Conservation (phyloP, 805 yeast species). For the Pichia membranifaciens region DNA sequence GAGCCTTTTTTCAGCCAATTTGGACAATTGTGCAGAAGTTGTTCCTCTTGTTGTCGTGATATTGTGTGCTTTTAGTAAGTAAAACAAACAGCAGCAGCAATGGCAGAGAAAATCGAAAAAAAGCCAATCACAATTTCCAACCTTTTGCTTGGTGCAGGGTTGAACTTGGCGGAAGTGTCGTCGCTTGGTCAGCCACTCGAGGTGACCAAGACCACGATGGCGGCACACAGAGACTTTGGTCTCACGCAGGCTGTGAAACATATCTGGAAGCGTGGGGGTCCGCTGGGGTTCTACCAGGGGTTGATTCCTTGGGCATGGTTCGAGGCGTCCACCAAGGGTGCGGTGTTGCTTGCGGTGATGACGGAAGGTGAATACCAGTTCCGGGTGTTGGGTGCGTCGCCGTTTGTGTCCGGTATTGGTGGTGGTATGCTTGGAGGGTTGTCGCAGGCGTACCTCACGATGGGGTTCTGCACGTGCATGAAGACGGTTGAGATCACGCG, state of each 20-base stretch:
- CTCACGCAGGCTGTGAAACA: conserved; percentile 61
- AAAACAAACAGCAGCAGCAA: too few species aligned
- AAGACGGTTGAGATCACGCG: conserved; percentile 97
- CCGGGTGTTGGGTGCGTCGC: conserved; percentile 55
- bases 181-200: conserved; percentile 96
- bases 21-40: too few species aligned
- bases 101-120: conserved; percentile 40
- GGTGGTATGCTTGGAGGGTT: conserved; percentile 97
- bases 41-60: too few species aligned
- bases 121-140: conserved; percentile 86
- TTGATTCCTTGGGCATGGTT: conserved; percentile 99
- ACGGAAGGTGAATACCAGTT: conserved; percentile 85
- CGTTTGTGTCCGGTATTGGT: conserved; percentile 82
- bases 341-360: conserved; percentile 86
- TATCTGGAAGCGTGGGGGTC: conserved; percentile 93
- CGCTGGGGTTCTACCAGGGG: conserved; percentile 91
- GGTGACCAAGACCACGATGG: conserved; percentile 96
- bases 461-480: conserved; percentile 99
- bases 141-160: conserved; percentile 87
- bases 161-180: conserved; percentile 88
- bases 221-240: conserved; percentile 79
- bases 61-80: too few species aligned
- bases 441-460: conserved; percentile 91
- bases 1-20: too few species aligned
- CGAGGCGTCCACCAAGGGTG: conserved; percentile 99